phyloP scores from a whole-genome alignment of 805 yeast species.

The Candida gorgasii region DNA sequence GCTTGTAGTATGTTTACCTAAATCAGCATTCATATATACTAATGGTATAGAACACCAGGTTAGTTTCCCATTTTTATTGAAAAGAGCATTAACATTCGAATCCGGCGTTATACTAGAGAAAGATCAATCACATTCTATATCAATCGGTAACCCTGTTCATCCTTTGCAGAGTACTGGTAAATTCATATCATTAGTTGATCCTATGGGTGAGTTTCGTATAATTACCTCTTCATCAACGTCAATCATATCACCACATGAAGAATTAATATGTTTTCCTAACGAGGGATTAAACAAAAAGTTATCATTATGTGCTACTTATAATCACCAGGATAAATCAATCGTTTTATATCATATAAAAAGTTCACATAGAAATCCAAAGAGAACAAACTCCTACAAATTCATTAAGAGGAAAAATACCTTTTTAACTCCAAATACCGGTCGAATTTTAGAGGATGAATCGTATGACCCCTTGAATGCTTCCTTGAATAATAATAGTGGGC shows the following conservation, averaged over 20 bases:
- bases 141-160: conserved; percentile 11
- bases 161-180: conserved; percentile 29
- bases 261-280: conserved; percentile 55
- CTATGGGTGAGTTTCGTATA: conserved; percentile 70
- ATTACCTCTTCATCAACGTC: conserved; percentile 72
- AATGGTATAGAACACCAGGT: conserved; percentile 61
- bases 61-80: conserved; percentile 68
- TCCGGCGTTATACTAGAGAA: conserved; percentile 69
- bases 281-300: conserved; percentile 30
- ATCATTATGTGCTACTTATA: conserved; percentile 57
- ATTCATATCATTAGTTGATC: conserved; percentile 72
- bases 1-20: conserved; percentile 61
- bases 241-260: conserved; percentile 59
- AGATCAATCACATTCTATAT: conserved; percentile 23
- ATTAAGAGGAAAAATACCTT: conserved; percentile 24
- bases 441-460: conserved; percentile 44
- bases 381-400: conserved; percentile 15
- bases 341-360: conserved; percentile 57
- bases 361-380: conserved; percentile 22
- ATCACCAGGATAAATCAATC: conserved; percentile 45
- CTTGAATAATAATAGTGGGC: too few relatives aligned
- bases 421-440: conserved; percentile 43
- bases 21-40: conserved; percentile 63
- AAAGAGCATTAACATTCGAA: conserved; percentile 61
- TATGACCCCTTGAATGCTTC: conserved; percentile 6